Evolutionary conservation across 345 rosid genomes (phyloP), one percentile per base, ranked within the genome.

Genomic region (Excoecaria cochinchinensis): DNA sequence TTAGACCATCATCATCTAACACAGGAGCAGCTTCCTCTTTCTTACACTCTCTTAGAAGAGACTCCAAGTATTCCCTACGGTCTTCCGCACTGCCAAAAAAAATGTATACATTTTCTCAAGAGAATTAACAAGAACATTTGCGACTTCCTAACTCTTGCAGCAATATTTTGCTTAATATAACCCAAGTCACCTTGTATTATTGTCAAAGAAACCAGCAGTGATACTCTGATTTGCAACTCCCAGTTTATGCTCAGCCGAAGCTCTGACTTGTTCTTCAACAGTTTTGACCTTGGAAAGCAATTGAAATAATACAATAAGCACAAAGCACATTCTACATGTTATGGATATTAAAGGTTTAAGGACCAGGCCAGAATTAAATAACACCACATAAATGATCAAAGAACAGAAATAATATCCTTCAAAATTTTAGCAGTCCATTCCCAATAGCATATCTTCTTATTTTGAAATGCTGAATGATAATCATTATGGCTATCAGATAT

Each of bases 221-320:
- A 93, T 93, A 75, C 98, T 93, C 89, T 93, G 98, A 83, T 93
- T 91, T 81, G 97, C 98, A 81, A 93, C 97, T 78, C 98, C 98
- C 74, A 93, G 89, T 85, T 93, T 93, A 85, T 93, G 98, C 84
- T 93, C 97, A 19, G 98, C 97, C 48, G 98, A 76, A 82, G 95
- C 97, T 83, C 98, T 88, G 42, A 93, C 98, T 90, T 93, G 97
- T 82, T 93, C 97, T 85, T 93, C 98, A 65, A 93, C 97, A 74
- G 97, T 91, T 87, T 91, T 86, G 77, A 91, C 98, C 98, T 93
- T 79, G 63, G 9, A 67, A 63, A 25, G 21, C 60, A 66, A 53
- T 42, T 42, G 12, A 65, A 64, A 66, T 51, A 47, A 50, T 66
- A 63, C 56, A 44, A 55, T 6, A 63, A 2, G 36, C 39, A 38